Conservation (phyloP, 345 rosid genomes). For the Camelina laxa region DNA sequence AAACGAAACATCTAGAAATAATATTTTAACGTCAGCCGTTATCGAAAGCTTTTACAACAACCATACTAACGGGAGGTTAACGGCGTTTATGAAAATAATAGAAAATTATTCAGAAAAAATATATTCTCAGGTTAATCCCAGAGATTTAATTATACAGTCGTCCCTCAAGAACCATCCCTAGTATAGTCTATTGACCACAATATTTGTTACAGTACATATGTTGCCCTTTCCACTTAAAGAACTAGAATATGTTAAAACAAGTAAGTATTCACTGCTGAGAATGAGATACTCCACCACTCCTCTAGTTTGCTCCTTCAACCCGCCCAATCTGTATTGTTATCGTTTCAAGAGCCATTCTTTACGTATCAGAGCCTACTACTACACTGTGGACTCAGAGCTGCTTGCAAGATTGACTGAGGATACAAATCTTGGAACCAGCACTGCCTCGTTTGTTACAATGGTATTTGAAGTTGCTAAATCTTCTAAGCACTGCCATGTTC, state of each 20-base stretch:
- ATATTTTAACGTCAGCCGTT: not conserved
- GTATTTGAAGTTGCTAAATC: slow-evolving; percentile 62
- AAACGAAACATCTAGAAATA: not conserved
- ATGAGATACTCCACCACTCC: slow-evolving; percentile 25
- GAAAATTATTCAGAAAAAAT: not conserved
- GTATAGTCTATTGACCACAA: not conserved
- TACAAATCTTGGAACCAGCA: slow-evolving; percentile 55
- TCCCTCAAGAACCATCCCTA: slow-evolving; percentile 34
- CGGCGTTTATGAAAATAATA: slow-evolving; percentile 1
- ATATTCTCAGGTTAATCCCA: slow-evolving; percentile 9
- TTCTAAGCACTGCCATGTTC: slow-evolving; percentile 70
- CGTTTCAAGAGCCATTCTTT: slow-evolving; percentile 13
- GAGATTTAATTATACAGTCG: slow-evolving; percentile 33
- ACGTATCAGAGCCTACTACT: slow-evolving; percentile 34
- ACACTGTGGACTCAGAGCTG: slow-evolving; percentile 33
- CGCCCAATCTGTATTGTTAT: slow-evolving; percentile 24
- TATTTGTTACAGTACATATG: slow-evolving; percentile 37
- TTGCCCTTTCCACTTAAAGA: slow-evolving; percentile 30
- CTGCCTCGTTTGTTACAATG: slow-evolving; percentile 52
- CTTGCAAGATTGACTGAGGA: slow-evolving; percentile 56
- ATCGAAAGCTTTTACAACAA: too few relatives aligned
- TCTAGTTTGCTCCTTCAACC: not conserved
- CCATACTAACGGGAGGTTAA: not conserved
- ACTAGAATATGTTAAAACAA: slow-evolving; percentile 29
- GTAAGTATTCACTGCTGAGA: slow-evolving; percentile 24